Evolutionary conservation across 2,329 filamentous ascomycete genomes (phyloP), one percentile per base, ranked within the genome.

Genomic region (Cercospora sojina): DNA sequence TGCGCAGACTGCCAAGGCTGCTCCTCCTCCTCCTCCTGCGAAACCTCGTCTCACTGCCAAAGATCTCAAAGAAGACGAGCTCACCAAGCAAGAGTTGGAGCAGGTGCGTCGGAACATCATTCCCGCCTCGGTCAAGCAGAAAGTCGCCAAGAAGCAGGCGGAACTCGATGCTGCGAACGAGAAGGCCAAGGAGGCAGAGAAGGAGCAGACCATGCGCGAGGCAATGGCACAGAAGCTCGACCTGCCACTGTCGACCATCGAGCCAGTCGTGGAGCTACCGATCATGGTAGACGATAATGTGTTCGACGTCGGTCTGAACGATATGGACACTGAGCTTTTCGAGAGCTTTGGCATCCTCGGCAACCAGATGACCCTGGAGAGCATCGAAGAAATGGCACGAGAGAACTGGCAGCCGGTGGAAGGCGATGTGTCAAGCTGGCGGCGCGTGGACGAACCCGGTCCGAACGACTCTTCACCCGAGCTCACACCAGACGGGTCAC

Each of bases 131-230:
- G 59, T 66, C 62, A 68, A 67, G 47, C 62, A 64, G 35, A 67
- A 70, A 62, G 56, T 67, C 20, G 59, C 62, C 7, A 70, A 71
- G 66, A 74, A 71, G 35, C 66, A 67, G 32, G 64, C 64, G 31
- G 69, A 70, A 23, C 59, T 64, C 27, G 66, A 69, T 20, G 57
- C 64, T 41, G 64, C 65, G 27, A 63, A 71, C 8, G 60, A 67
- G 56, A 73, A 73, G 49, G 35, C 41, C 13, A 64, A 56, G 29
- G 65, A 67, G 31, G 58, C 72, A 4, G 55, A 67, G 59, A 72
- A 73, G 57, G 67, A 74, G 43, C 72, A 73, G 70, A 76, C 72
- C 1, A 64, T 78, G 58, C 69, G 71, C 18, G 75, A 77, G 31
- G 63, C 69, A 16, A 69, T 77, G 64, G 67, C 70, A 10, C 69